Evolutionary conservation across 257 asterid species (phyloP).

Genomic region (Euphrasia confusa): DNA sequence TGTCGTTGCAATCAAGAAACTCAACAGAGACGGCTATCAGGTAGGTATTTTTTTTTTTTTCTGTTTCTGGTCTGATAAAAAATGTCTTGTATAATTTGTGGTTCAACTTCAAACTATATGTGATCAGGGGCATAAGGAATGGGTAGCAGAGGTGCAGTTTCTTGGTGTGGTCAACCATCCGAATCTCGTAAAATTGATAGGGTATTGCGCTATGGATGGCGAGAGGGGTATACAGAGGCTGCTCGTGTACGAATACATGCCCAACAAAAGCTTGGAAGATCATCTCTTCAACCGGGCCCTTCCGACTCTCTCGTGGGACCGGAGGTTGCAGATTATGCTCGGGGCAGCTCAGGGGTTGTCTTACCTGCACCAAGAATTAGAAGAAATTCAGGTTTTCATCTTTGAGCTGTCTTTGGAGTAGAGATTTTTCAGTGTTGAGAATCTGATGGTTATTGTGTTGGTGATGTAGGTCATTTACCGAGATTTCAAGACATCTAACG

Average conservation of each 20-base stretch:
- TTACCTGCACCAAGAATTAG: slow-evolving; percentile 79
- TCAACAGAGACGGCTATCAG: slow-evolving; percentile 71
- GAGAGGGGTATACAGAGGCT: slow-evolving; percentile 88
- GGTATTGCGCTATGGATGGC: slow-evolving; percentile 80
- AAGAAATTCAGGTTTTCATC: slow-evolving; percentile 68
- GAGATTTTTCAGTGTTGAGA: background rate
- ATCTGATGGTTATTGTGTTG: background rate
- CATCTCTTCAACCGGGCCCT: slow-evolving; percentile 57
- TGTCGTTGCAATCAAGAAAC: slow-evolving; percentile 83
- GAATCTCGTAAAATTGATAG: slow-evolving; percentile 75
- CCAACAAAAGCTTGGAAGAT: slow-evolving; percentile 72
- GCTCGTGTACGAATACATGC: slow-evolving; percentile 85
- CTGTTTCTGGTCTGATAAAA: background rate
- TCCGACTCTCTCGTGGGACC: slow-evolving; percentile 60
- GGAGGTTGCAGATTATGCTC: slow-evolving; percentile 56
- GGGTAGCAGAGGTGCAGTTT: slow-evolving; percentile 87
- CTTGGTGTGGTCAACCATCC: slow-evolving; percentile 83
- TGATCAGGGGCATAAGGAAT: slow-evolving; percentile 79
- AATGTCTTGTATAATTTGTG: background rate
- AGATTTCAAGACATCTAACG: slow-evolving; percentile 79
- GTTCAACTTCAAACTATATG: too few species aligned
- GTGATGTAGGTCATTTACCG: slow-evolving; percentile 67
- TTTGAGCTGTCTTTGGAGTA: background rate
- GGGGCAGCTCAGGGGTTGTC: slow-evolving; percentile 84
- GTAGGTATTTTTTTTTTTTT: slow-evolving; percentile 3